Evolutionary conservation across 1,284 basidiomycete species (phyloP).

Genomic region (Phylloboletellus chloephorus): DNA sequence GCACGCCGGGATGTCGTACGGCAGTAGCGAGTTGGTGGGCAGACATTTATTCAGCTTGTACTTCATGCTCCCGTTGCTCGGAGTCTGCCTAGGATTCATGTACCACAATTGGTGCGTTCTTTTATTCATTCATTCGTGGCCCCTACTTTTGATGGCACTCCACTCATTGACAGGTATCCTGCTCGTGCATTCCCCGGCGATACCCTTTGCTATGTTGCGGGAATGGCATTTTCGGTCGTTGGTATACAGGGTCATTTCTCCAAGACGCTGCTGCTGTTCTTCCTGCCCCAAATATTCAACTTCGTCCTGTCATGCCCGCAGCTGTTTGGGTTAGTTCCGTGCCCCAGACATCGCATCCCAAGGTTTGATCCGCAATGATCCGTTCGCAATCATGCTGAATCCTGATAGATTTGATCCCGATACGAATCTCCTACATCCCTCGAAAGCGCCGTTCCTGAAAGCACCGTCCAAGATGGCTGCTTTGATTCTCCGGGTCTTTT

Average conservation of each 20-base stretch:
- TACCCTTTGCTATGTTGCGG: constrained; percentile 95
- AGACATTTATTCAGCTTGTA: constrained; percentile 93
- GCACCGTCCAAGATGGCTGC: constrained; percentile 49
- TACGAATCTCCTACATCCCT: constrained; percentile 72
- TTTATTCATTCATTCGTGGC: background rate
- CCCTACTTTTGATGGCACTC: background rate
- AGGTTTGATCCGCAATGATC: constrained; percentile 41
- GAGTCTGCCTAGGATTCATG: constrained; percentile 83
- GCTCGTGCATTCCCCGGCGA: constrained; percentile 94
- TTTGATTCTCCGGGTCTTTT: constrained; percentile 54
- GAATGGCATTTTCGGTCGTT: constrained; percentile 95
- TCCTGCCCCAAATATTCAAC: constrained; percentile 97
- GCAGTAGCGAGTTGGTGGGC: constrained; percentile 83
- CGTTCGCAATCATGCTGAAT: constrained; percentile 1
- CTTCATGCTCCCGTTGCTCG: constrained; percentile 93
- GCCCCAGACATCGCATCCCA: constrained; percentile 91
- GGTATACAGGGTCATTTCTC: constrained; percentile 96
- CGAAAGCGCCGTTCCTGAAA: constrained; percentile 58
- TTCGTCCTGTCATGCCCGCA: constrained; percentile 94
- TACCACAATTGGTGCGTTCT: constrained; percentile 86
- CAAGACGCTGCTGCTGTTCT: constrained; percentile 95
- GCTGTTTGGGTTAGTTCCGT: constrained; percentile 88
- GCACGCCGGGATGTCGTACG: constrained; percentile 78
- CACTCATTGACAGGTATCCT: constrained; percentile 70
- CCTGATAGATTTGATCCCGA: constrained; percentile 60